These are phyloP conservation scores for Cordyceps militaris DNA, from an alignment of 2,329 filamentous ascomycete species.

Conservation along the genomic window DNA sequence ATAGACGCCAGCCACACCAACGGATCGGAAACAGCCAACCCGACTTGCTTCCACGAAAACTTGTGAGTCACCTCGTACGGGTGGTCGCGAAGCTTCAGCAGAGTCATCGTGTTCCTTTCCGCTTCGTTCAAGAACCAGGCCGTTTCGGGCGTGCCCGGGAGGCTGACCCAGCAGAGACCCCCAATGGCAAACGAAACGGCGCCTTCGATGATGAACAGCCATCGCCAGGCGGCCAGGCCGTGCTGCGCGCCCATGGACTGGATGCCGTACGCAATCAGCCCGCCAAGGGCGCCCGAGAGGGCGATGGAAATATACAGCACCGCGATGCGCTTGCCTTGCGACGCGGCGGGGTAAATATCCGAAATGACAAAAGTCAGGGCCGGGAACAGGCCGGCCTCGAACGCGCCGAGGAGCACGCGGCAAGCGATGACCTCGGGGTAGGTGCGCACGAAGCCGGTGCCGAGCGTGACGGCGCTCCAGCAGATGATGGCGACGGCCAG, in stretches of 20 bases:
- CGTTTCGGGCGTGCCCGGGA: slow-evolving; percentile 37
- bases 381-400: slow-evolving; percentile 29
- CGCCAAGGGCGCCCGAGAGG: slow-evolving; percentile 25
- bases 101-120: slow-evolving; percentile 27
- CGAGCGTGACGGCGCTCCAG: slow-evolving; percentile 27
- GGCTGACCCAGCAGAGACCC: slow-evolving; percentile 29
- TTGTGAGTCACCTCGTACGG: slow-evolving; percentile 18
- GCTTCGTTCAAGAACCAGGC: slow-evolving; percentile 37
- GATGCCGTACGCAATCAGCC: slow-evolving; percentile 23
- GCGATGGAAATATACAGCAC: slow-evolving; percentile 26
- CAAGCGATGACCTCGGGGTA: slow-evolving; percentile 22
- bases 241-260: slow-evolving; percentile 36
- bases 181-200: slow-evolving; percentile 26
- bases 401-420: slow-evolving; percentile 28
- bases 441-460: slow-evolving; percentile 24
- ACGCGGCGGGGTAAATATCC: slow-evolving; percentile 27
- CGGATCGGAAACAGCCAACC: slow-evolving; percentile 18
- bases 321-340: slow-evolving; percentile 26
- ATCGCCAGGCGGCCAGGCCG: slow-evolving; percentile 43
- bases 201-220: slow-evolving; percentile 43
- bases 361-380: slow-evolving; percentile 28
- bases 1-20: slow-evolving; percentile 27
- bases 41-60: slow-evolving; percentile 20
- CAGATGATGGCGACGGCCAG: slow-evolving; percentile 25
- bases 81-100: slow-evolving; percentile 21